Percentiles rank a stretch among this genome's conserved stretches.
Evolutionary conservation across 495 filamentous ascomycete genomes (phyloP).

Genomic region (Pseudoneurospora amorphoporcata): DNA sequence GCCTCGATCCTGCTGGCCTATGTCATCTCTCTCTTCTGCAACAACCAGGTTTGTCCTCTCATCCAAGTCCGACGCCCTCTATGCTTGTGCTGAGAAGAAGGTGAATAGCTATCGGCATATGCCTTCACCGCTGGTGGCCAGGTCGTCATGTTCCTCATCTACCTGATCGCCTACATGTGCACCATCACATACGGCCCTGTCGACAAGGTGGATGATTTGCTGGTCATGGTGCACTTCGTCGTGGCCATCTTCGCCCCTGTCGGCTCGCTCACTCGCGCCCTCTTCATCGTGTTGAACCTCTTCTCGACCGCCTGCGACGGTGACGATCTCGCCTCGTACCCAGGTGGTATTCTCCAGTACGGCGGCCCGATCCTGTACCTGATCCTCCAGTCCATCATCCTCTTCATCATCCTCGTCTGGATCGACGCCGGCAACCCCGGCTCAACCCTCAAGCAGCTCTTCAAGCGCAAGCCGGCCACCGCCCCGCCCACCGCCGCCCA

Average conservation of each 20-base stretch:
- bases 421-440: slow-evolving; percentile 54
- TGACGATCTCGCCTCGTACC: slow-evolving; percentile 50
- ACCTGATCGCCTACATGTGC: slow-evolving; percentile 62
- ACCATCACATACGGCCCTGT: slow-evolving; percentile 58
- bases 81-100: too few species aligned
- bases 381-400: slow-evolving; percentile 52
- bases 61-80: too few species aligned
- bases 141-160: slow-evolving; percentile 62
- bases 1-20: slow-evolving; percentile 62
- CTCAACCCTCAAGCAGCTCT: slow-evolving; percentile 35
- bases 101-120: slow-evolving; percentile 25
- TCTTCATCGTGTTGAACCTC: slow-evolving; percentile 67
- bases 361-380: slow-evolving; percentile 74
- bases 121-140: slow-evolving; percentile 61
- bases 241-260: slow-evolving; percentile 59
- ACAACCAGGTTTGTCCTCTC: slow-evolving; percentile 12
- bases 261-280: slow-evolving; percentile 52
- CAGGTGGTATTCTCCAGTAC: slow-evolving; percentile 60
- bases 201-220: slow-evolving; percentile 44
- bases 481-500: neutral
- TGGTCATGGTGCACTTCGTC: slow-evolving; percentile 56
- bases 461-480: slow-evolving; percentile 3
- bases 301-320: slow-evolving; percentile 64
- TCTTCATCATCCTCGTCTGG: slow-evolving; percentile 61
- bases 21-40: slow-evolving; percentile 54